Percentiles rank a stretch among this genome's conserved stretches.
These are phyloP conservation scores for Thelonectria olida DNA, from an alignment of 2,329 filamentous ascomycete species.

Conservation along the genomic window DNA sequence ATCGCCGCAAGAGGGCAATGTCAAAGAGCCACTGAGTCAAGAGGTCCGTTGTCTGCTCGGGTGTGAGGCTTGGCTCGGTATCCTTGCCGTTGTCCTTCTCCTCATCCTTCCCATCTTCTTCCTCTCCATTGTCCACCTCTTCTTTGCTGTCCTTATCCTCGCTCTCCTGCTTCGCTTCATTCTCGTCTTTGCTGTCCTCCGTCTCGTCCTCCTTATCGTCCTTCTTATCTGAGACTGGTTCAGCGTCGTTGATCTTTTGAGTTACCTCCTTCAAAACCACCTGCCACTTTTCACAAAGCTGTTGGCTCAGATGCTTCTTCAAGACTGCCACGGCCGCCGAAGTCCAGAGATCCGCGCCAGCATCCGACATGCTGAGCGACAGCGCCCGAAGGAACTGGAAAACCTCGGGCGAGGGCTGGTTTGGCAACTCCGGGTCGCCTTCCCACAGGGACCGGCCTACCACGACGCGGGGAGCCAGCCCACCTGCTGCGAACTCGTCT, in stretches of 20 bases:
- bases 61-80: conserved; percentile 11
- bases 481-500: conserved; percentile 54
- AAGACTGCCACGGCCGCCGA: conserved; percentile 69
- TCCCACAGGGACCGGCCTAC: conserved; percentile 81
- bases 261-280: conserved; percentile 48
- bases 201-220: conserved; percentile 7
- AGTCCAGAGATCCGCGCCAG: conserved; percentile 85
- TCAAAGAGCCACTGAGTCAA: conserved; percentile 71
- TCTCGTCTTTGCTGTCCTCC: conserved; percentile 6
- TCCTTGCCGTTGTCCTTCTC: conserved; percentile 19
- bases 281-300: conserved; percentile 61
- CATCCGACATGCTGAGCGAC: conserved; percentile 71
- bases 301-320: conserved; percentile 64
- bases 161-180: conserved; percentile 7
- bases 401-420: conserved; percentile 78
- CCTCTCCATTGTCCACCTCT: conserved; percentile 24
- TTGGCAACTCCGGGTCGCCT: conserved; percentile 76
- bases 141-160: conserved; percentile 1
- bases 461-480: conserved; percentile 58
- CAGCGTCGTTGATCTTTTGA: conserved; percentile 23
- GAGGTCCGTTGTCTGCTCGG: conserved; percentile 54
- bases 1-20: conserved; percentile 58
- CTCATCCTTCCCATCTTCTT: conserved; percentile 20
- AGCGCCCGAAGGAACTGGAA: conserved; percentile 78
- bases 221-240: conserved; percentile 7